Percentiles rank a stretch among this genome's conserved stretches.
phyloP scores from a whole-genome alignment of 768 basidiomycete genomes.

The Russula sp. region DNA sequence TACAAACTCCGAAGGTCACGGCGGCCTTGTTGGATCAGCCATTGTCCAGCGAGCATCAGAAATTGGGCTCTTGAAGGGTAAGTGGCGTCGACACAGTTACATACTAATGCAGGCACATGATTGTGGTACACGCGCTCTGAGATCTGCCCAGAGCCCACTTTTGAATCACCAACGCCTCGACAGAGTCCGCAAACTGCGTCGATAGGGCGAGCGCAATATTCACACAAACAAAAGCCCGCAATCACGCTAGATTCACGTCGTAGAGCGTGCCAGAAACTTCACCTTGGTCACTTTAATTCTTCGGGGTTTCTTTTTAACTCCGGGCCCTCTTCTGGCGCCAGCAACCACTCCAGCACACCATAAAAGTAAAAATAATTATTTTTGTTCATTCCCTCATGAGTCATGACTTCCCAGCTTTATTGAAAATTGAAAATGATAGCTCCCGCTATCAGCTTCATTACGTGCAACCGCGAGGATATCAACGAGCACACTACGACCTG shows the following conservation, averaged over 20 bases:
- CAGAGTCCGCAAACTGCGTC: neutral
- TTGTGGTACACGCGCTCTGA: neutral
- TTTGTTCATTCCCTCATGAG: neutral
- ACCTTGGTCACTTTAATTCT: neutral
- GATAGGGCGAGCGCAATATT: neutral
- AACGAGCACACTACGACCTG: neutral
- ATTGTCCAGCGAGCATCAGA: conserved; percentile 36
- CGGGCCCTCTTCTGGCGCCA: neutral
- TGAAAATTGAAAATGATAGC: neutral
- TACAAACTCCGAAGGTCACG: conserved; percentile 33
- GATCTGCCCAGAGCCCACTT: neutral
- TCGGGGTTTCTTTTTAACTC: neutral
- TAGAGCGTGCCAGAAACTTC: neutral
- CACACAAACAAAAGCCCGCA: neutral
- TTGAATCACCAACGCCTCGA: neutral
- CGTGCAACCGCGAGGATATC: neutral
- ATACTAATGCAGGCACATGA: neutral
- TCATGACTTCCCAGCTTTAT: neutral
- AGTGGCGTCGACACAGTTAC: neutral
- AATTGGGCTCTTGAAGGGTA: conserved; percentile 30
- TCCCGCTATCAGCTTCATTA: neutral
- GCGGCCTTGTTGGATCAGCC: conserved; percentile 37
- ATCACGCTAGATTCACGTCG: too few relatives aligned
- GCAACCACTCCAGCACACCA: neutral
- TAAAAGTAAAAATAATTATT: neutral